Base-by-base conservation (phyloP, 2,329 filamentous ascomycete species). In the Colletotrichum cereale region DNA sequence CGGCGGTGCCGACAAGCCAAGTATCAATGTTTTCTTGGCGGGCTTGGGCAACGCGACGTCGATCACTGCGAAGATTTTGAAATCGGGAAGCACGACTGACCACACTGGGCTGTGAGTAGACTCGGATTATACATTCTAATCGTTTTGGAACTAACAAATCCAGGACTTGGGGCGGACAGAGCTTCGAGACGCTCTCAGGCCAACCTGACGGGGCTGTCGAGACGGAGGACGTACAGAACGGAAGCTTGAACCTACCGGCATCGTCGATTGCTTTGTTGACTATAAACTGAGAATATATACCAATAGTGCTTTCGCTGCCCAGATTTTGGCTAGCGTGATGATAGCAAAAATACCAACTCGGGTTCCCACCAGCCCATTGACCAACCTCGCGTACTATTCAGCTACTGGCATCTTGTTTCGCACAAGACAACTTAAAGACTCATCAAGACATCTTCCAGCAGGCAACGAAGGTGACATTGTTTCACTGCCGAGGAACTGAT, bases 31-130 rank as follows among this genome's bases (percentile, higher is more conserved):
- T 4, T 14, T 12, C 16, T 12, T 57, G 2, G 5, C 16, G 18
- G 38, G 21, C 1, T 1, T 36, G 12, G 18, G 2, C 6, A 11
- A 11, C 10, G 62, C 2, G 4, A 11, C 7, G 38, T 21, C 50
- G 3, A 21, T 16, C n/a, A 29, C 38, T 18, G 50, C 24, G 16
- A 56, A 64, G 7, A 26, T 64, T 2, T 12, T 64, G 8, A 36
- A 24, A 2, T 47, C 50, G 2, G 52, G 44, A 16, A 57, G 21
- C 1, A 57, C 52, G 6, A 56, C 62, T 36, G 53, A 50, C 5
- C 21, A 47, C 12, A 38, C 40, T 7, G 62, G 52, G 55, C 2
- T 64, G 62, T 57, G 12, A 64, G 62, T 48, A 16, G 10, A 44
- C 29, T 36, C 5, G 12, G 7, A n/a, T n/a, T n/a, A n/a, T 29